Evolutionary conservation across 2,329 filamentous ascomycete genomes (phyloP), one percentile per base, ranked within the genome.

Genomic region (Akanthomyces muscarius): DNA sequence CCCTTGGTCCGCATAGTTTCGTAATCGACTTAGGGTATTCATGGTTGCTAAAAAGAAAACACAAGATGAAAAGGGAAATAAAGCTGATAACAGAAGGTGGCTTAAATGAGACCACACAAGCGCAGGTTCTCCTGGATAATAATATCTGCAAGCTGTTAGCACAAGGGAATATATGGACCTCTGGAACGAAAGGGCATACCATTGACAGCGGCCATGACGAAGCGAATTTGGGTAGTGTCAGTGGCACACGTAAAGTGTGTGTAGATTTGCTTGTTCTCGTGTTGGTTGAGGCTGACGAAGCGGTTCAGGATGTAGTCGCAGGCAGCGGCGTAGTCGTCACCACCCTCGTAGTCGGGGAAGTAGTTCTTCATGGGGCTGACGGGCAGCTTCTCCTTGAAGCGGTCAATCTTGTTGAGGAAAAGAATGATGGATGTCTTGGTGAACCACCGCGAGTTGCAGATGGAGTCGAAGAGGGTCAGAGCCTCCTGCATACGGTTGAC

Each of bases 51-150:
- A 69, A 68, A 66, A 64, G 60, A 65, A 65, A 66, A 63, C 55
- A 67, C 69, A 71, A 69, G 66, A 68, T 69, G 66, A 65, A 69
- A 66, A 65, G 65, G 62, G 66, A 72, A 69, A 66, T 66, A 69
- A 68, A 71, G 64, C 23, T 33, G 41, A 45, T 38, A 55, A 25
- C 16, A 54, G 42, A 25, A 25, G 18, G 30, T 41, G 70, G 71
- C 74, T 89, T 89, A 97, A 85, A 98, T 97, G 77, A 98, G 83
- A 85, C 94, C 94, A 79, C 93, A 97, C 77, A 96, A 86, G 77
- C 95, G 90, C 68, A 99, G 87, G 81, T 99, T 99, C 81, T 98
- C 95, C 83, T 99, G 95, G 77, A 99, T 99, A 81, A 99, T 99
- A 77, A 99, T 99, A 81, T 99, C 95, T 97, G 69, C 2, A 57